Base-by-base conservation (phyloP, 768 basidiomycete species). In the Cyclocybe cylindracea region DNA sequence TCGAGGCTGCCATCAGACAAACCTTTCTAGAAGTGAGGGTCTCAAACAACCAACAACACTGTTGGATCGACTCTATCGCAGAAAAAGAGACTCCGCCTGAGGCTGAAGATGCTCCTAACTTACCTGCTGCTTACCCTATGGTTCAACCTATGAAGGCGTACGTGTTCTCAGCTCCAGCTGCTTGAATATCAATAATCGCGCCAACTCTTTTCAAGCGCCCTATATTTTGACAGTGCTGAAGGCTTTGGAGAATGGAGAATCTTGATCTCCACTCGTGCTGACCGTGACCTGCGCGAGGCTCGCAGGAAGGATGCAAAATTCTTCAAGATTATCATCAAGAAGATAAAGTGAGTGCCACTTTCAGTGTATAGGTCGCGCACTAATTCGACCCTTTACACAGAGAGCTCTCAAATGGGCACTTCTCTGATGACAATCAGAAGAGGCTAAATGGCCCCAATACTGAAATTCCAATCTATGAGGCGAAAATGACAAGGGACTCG, bases 401-500 rank as follows among this genome's bases (percentile, higher is more conserved):
- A 60, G 83, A 89, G 53, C 73, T 90, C 9, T 89, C 87, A 0
- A 76, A 78, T 3, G 87, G 87, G 0, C 78, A 83, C 50, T 88
- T 89, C 58, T 87, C 87, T 1, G 72, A 74, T 9, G 82, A 85
- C 50, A 89, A 88, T 54, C 84, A 88, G 56, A 85, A 86, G 63
- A 67, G 77, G 6, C 67, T 88, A 10, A 81, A 72, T 16, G 75
- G 76, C 0, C 45, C 63, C 1, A 66, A 70, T 10, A 63, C 65
- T 10, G 77, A 77, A 1, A 65, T 88, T 2, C 84, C 86, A 0
- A 76, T 89, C 8, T 88, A 76, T 46, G 85, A 87, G 60, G 87
- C 87, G 0, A 87, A 86, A 62, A 82, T 87, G 76, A 79, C 78
- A 8, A 58, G 70, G 0, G 80, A 84, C 54, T 61, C 74, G 18